phyloP scores from a whole-genome alignment of 495 filamentous ascomycete species.

The Neohortaea acidophila region DNA sequence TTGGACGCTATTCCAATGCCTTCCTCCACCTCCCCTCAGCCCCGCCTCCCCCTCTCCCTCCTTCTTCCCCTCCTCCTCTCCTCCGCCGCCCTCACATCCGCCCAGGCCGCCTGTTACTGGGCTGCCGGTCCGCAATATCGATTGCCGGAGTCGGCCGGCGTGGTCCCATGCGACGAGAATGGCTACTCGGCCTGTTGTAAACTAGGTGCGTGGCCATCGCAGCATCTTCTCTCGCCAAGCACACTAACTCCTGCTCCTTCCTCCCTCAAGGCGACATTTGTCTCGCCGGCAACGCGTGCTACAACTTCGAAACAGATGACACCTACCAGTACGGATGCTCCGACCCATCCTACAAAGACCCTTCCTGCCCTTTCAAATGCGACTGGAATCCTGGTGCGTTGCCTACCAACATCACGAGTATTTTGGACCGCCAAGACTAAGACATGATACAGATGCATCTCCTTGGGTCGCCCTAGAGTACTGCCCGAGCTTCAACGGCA shows the following conservation, averaged over 20 bases:
- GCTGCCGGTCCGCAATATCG: too few species aligned
- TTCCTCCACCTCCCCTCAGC: too few species aligned
- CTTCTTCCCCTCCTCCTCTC: too few species aligned
- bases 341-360: constrained; percentile 8
- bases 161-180: background rate
- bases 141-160: too few species aligned
- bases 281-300: constrained; percentile 13
- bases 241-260: constrained; percentile 1
- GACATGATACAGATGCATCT: constrained; percentile 2
- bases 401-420: background rate
- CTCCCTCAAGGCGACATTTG: constrained; percentile 10
- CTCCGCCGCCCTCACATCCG: too few species aligned
- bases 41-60: too few species aligned
- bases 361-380: constrained; percentile 10
- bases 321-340: constrained; percentile 14
- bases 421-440: background rate
- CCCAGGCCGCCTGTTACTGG: too few species aligned
- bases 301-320: constrained; percentile 6
- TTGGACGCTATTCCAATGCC: too few species aligned
- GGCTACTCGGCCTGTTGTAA: background rate
- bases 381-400: constrained; percentile 10
- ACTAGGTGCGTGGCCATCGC: background rate
- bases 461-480: constrained; percentile 8
- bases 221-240: background rate
- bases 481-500: background rate